These are phyloP conservation scores for Patellaria atrata DNA, from an alignment of 495 filamentous ascomycete genomes.

Conservation along the genomic window DNA sequence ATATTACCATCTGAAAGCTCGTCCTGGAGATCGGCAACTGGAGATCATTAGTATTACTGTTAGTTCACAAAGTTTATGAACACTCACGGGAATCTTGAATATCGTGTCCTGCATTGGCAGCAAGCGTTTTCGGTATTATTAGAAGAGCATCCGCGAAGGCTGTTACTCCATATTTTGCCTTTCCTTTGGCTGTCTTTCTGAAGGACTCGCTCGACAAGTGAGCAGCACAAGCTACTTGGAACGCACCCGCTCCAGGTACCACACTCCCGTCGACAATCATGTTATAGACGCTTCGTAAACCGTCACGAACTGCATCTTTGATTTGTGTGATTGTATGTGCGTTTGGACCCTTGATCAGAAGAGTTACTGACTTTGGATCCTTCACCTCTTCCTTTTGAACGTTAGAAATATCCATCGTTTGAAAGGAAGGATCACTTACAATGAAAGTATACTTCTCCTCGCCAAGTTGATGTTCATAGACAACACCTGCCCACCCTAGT, in stretches of 20 bases:
- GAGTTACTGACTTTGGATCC: slow-evolving; percentile 95
- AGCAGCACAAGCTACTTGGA: slow-evolving; percentile 87
- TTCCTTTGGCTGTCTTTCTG: slow-evolving; percentile 81
- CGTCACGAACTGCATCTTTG: slow-evolving; percentile 93
- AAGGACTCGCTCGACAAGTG: slow-evolving; percentile 75
- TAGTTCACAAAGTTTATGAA: not conserved
- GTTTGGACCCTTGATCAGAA: slow-evolving; percentile 96
- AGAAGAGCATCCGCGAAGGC: slow-evolving; percentile 91
- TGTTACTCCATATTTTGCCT: slow-evolving; percentile 86
- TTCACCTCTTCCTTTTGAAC: slow-evolving; percentile 72
- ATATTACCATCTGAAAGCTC: slow-evolving; percentile 71
- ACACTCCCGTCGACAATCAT: slow-evolving; percentile 95
- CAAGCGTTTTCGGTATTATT: slow-evolving; percentile 91
- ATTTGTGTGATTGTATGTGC: slow-evolving; percentile 91
- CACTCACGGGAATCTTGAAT: slow-evolving; percentile 79
- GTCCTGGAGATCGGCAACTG: slow-evolving; percentile 73
- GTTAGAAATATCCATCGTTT: slow-evolving; percentile 12
- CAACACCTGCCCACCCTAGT: slow-evolving; percentile 89
- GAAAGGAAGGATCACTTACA: slow-evolving; percentile 19
- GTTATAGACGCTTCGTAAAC: slow-evolving; percentile 90
- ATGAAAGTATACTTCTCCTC: slow-evolving; percentile 99
- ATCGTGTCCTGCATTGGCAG: slow-evolving; percentile 90
- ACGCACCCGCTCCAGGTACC: slow-evolving; percentile 86
- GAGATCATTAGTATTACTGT: slow-evolving; percentile 12
- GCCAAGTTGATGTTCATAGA: slow-evolving; percentile 94